Percentiles rank a stretch among this genome's conserved stretches.
Evolutionary conservation across 2,329 filamentous ascomycete species (phyloP).

Genomic region (Trichoderma harzianum): DNA sequence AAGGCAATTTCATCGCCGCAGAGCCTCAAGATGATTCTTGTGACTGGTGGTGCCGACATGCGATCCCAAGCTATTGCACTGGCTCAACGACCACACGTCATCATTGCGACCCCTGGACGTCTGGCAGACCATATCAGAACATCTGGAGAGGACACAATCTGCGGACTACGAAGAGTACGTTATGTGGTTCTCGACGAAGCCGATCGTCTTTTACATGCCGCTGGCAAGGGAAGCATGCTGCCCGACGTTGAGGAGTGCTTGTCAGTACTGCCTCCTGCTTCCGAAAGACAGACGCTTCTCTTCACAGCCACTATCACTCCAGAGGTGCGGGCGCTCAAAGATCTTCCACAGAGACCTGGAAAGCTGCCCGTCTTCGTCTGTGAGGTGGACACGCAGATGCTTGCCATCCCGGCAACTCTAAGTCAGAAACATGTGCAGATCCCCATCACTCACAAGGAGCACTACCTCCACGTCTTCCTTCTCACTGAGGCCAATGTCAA

Average conservation of each 20-base stretch:
- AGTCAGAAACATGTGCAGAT: conserved; percentile 83
- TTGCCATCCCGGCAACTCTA: conserved; percentile 77
- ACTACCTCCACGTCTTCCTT: conserved; percentile 88
- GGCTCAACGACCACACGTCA: conserved; percentile 77
- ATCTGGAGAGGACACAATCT: conserved; percentile 87
- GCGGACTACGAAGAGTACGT: conserved; percentile 71
- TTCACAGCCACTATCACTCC: conserved; percentile 96
- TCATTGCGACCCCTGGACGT: conserved; percentile 91
- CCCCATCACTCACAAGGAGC: conserved; percentile 88
- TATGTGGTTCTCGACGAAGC: conserved; percentile 96
- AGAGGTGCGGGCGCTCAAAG: conserved; percentile 83
- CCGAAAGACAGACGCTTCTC: conserved; percentile 82
- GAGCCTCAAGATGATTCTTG: conserved; percentile 79
- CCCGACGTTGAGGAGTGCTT: conserved; percentile 89
- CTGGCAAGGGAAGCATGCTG: conserved; percentile 81
- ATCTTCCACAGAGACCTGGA: conserved; percentile 64
- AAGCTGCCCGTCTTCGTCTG: conserved; percentile 82
- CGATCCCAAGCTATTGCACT: conserved; percentile 82
- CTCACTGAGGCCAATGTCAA: conserved; percentile 70
- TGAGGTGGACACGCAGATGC: conserved; percentile 72
- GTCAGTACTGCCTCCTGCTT: conserved; percentile 71
- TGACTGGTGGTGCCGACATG: conserved; percentile 94
- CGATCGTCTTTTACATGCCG: conserved; percentile 76
- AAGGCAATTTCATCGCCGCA: conserved; percentile 87
- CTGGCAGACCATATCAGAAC: conserved; percentile 90